These are phyloP conservation scores for Quercus wislizeni DNA, from an alignment of 306 rosid genomes.

Conservation along the genomic window DNA sequence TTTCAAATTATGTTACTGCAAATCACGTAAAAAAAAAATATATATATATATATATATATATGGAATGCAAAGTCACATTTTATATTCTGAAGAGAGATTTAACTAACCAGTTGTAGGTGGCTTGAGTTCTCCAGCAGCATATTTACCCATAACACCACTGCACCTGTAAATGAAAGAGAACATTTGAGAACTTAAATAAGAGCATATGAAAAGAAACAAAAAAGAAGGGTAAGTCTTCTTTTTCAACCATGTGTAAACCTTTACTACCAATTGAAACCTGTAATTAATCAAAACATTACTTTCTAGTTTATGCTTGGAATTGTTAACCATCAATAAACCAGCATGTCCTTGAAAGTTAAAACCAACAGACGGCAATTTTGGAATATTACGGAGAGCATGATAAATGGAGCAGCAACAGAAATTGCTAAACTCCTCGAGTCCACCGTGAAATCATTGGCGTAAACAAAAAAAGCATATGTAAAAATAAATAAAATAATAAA, in stretches of 20 bases:
- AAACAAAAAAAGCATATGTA: neutral
- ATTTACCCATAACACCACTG: constrained; percentile 99
- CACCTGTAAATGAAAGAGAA: constrained; percentile 63
- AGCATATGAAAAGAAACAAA: neutral
- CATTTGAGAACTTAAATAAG: neutral
- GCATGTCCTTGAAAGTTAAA: neutral
- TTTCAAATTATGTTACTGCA: neutral
- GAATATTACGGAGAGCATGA: neutral
- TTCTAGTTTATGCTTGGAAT: neutral
- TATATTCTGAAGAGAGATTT: constrained; percentile 5
- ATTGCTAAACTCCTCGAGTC: neutral
- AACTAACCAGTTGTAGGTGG: constrained; percentile 73
- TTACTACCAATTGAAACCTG: neutral
- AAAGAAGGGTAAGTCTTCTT: neutral
- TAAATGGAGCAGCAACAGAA: neutral
- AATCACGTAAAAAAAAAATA: neutral
- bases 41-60: neutral
- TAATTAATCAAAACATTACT: neutral
- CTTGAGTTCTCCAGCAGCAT: constrained; percentile 98
- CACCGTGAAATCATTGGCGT: neutral
- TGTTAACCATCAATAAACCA: neutral
- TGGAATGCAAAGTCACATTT: neutral
- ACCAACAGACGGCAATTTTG: neutral
- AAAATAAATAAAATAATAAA: neutral
- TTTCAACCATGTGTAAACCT: neutral